phyloP scores from a whole-genome alignment of 192 early-diverging fungal species.

The Podila minutissima region DNA sequence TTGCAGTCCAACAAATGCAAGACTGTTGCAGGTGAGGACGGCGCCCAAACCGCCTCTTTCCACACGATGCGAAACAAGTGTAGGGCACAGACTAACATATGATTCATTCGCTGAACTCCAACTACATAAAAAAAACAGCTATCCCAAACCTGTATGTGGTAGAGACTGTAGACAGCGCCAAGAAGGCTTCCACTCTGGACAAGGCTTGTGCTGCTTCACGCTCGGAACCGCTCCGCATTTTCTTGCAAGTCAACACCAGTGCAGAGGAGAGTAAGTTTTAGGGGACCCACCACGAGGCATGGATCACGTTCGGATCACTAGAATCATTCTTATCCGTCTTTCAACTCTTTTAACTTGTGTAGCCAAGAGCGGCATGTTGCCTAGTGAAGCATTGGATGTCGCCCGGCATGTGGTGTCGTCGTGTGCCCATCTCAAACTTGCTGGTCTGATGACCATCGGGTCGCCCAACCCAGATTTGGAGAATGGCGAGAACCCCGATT shows the following conservation, averaged over 20 bases:
- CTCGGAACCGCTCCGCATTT: slow-evolving; percentile 73
- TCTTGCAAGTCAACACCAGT: slow-evolving; percentile 96
- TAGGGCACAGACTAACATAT: not conserved
- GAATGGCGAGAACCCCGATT: slow-evolving; percentile 76
- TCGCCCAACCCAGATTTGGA: slow-evolving; percentile 64
- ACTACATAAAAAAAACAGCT: slow-evolving; percentile 16
- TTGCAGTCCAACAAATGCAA: slow-evolving; percentile 99
- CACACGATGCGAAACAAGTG: no score
- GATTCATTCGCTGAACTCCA: not conserved
- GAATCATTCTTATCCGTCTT: not conserved
- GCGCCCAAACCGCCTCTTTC: not conserved
- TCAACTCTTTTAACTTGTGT: slow-evolving; percentile 16
- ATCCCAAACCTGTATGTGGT: slow-evolving; percentile 92
- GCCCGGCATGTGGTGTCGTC: slow-evolving; percentile 69
- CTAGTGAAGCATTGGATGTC: slow-evolving; percentile 60
- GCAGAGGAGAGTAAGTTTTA: slow-evolving; percentile 76
- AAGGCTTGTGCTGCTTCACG: slow-evolving; percentile 73
- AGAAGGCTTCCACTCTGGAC: slow-evolving; percentile 85
- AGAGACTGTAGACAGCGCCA: slow-evolving; percentile 89
- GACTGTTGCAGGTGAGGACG: slow-evolving; percentile 68
- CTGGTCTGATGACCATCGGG: slow-evolving; percentile 98
- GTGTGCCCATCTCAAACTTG: slow-evolving; percentile 76
- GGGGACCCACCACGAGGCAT: no score
- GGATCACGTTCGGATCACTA: no score
- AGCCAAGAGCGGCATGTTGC: slow-evolving; percentile 85